Conservation (phyloP, 2,329 filamentous ascomycete genomes). For the Ophiostoma sp. region DNA sequence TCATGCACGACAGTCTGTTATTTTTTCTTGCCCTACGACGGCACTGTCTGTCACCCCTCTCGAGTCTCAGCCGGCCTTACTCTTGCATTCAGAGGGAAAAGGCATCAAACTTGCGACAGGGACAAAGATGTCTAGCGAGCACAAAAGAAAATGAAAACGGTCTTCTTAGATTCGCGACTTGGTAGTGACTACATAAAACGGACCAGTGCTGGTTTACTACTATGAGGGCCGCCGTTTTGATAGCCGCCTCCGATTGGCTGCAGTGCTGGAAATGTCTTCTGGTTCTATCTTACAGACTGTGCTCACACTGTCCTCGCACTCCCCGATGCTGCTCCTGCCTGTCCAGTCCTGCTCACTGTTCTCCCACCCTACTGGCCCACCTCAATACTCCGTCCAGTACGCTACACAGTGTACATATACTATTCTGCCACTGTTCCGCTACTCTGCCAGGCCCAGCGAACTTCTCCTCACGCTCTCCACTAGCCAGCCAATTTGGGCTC, state of each 20-base stretch:
- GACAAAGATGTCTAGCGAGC: not conserved
- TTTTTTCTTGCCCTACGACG: not conserved
- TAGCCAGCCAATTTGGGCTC: not conserved
- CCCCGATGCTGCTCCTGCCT: not conserved
- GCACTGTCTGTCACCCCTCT: slow-evolving; percentile 1
- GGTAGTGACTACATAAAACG: not conserved
- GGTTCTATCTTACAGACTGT: not conserved
- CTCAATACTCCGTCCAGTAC: not conserved
- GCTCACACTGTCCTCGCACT: not conserved
- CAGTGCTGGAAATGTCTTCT: not conserved
- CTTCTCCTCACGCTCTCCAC: slow-evolving; percentile 9
- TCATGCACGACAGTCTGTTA: not conserved
- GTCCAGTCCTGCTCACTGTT: not conserved
- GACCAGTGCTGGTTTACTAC: not conserved
- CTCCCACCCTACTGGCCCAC: not conserved
- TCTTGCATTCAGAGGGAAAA: not conserved
- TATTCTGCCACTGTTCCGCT: not conserved
- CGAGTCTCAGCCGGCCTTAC: not conserved
- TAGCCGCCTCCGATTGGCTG: not conserved
- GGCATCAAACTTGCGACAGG: not conserved
- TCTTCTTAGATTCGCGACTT: not conserved
- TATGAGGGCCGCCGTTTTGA: not conserved
- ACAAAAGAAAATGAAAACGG: not conserved
- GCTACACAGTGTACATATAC: not conserved
- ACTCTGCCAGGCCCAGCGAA: not conserved